These are phyloP conservation scores for Dactylellina sp. DNA, from an alignment of 2,329 filamentous ascomycete genomes.

Conservation along the genomic window DNA sequence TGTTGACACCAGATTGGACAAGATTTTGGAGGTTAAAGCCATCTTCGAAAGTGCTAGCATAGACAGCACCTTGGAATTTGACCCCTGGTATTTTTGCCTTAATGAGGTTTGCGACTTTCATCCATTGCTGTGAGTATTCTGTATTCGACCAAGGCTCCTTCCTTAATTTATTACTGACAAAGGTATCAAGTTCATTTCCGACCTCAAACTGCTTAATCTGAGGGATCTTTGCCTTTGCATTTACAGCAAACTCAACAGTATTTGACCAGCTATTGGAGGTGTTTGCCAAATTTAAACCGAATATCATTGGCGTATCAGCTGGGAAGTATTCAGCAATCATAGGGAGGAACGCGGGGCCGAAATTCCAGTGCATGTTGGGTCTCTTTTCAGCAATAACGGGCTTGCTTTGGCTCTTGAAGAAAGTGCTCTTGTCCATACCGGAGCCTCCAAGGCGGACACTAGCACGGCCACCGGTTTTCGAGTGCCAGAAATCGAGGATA, in stretches of 20 bases:
- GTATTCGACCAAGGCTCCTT: constrained; percentile 12
- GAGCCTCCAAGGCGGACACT: constrained; percentile 41
- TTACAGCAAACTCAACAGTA: constrained; percentile 37
- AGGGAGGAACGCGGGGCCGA: constrained; percentile 26
- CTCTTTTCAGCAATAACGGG: constrained; percentile 1
- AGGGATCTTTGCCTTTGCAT: constrained; percentile 26
- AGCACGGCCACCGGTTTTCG: constrained; percentile 43
- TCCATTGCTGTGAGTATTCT: constrained; percentile 37
- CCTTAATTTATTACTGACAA: constrained; percentile 25
- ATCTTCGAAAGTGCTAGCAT: constrained; percentile 8
- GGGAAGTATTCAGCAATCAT: constrained; percentile 35
- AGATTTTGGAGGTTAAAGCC: constrained; percentile 20
- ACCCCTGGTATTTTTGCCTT: constrained; percentile 19
- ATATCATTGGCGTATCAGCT: constrained; percentile 38
- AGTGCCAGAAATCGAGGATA: constrained; percentile 28
- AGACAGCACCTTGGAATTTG: constrained; percentile 35
- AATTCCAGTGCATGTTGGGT: constrained; percentile 11
- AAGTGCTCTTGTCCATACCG: constrained; percentile 43
- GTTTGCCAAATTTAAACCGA: constrained; percentile 47
- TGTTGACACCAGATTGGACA: constrained; percentile 24
- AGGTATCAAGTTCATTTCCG: constrained; percentile 49
- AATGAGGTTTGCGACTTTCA: constrained; percentile 18
- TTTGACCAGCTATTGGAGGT: constrained; percentile 38
- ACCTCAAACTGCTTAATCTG: constrained; percentile 40
- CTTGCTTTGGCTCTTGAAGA: constrained; percentile 13